These are phyloP conservation scores for Auriculariales sp. DNA, from an alignment of 768 basidiomycete genomes.

Conservation along the genomic window DNA sequence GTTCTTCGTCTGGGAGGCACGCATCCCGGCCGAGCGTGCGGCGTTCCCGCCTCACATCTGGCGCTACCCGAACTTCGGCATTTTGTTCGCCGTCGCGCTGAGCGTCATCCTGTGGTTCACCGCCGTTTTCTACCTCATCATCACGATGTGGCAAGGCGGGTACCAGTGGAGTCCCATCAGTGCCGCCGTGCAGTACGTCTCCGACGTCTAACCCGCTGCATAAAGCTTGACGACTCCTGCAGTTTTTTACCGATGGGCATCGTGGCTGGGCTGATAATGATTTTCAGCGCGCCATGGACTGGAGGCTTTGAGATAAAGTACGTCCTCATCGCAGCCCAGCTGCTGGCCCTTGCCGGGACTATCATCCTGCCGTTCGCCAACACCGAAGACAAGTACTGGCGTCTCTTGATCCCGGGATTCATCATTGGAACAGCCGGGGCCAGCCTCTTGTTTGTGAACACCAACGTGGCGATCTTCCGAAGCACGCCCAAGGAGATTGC, in stretches of 20 bases:
- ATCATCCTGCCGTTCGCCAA: slow-evolving; percentile 7
- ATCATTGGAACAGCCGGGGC: slow-evolving; percentile 5
- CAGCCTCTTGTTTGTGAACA: no score
- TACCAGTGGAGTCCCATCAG: no score
- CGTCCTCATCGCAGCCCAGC: slow-evolving; percentile 1
- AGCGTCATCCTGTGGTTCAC: slow-evolving; percentile 4
- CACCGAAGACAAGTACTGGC: slow-evolving; percentile 4
- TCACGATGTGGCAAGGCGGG: neutral
- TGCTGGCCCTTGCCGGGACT: slow-evolving; percentile 1
- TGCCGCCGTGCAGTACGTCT: no score
- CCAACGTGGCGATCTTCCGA: no score
- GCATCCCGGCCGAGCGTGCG: neutral
- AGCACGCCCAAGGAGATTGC: no score
- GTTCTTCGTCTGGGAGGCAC: slow-evolving; percentile 2
- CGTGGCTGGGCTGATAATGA: neutral
- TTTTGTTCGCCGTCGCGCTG: slow-evolving; percentile 2
- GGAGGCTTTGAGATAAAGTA: no score
- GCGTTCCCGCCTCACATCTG: neutral
- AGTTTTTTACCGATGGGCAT: neutral
- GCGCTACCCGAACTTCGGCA: slow-evolving; percentile 1
- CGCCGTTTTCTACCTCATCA: slow-evolving; percentile 1
- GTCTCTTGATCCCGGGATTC: slow-evolving; percentile 7
- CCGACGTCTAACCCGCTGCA: no score
- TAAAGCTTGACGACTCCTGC: neutral
- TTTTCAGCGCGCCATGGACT: no score